Conservation (phyloP, 441 rosid genomes). For the Aquilaria agallochum region DNA sequence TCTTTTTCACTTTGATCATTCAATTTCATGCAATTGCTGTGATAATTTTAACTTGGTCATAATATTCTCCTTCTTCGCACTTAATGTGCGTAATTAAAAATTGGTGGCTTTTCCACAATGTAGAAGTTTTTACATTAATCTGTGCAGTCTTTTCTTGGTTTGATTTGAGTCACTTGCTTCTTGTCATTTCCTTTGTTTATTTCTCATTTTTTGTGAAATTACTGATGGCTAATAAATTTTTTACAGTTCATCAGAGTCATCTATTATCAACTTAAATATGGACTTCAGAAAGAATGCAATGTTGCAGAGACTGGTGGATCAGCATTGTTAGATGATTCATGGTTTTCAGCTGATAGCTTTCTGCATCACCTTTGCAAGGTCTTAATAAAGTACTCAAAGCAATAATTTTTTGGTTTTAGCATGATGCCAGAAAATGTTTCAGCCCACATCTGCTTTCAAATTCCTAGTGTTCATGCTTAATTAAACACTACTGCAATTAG, state of each 20-base stretch:
- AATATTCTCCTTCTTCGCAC: too few species aligned
- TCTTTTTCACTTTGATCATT: too few species aligned
- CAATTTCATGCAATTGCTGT: too few species aligned
- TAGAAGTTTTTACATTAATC: too few species aligned
- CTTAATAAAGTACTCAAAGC: slow-evolving; percentile 14
- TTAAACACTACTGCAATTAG: neutral
- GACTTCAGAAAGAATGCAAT: slow-evolving; percentile 62
- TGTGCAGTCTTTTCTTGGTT: too few species aligned
- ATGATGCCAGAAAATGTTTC: neutral
- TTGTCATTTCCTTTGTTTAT: too few species aligned
- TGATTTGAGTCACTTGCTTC: too few species aligned
- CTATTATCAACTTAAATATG: slow-evolving; percentile 83
- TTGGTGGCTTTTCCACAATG: too few species aligned
- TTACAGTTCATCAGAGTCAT: slow-evolving; percentile 75
- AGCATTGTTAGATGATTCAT: slow-evolving; percentile 68
- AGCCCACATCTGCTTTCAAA: neutral
- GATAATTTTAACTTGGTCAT: too few species aligned
- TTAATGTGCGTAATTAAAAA: too few species aligned
- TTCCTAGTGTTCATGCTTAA: slow-evolving; percentile 1
- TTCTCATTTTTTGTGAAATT: too few species aligned
- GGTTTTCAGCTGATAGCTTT: slow-evolving; percentile 84
- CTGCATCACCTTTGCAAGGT: slow-evolving; percentile 74
- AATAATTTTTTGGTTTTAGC: slow-evolving; percentile 1
- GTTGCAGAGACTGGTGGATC: slow-evolving; percentile 43
- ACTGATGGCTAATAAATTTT: slow-evolving; percentile 7